Base-by-base conservation (phyloP, 306 rosid genomes). In the Cicer arietinum region DNA sequence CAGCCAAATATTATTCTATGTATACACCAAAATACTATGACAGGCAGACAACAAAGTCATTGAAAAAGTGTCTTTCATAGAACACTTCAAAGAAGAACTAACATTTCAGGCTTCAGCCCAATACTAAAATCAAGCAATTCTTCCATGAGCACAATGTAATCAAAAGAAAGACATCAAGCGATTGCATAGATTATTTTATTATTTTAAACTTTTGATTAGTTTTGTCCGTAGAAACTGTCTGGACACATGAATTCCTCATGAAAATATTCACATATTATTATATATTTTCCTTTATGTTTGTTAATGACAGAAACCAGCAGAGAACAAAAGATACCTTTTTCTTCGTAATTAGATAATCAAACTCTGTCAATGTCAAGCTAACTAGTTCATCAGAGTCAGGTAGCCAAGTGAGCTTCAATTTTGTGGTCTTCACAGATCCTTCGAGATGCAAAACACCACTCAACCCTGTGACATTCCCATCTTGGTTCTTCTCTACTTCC, bases 321-420 rank as follows among this genome's bases (percentile, higher is more conserved):
- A 30, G 40, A 45, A 74, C 44, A 11, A 50, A 25, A 45, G 89
- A 8, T 88, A 94, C 99, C 97, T 94, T 94, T 80, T 94, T 94
- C 86, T 91, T 92, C 13, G 99, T 89, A 72, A 94, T 94, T 65
- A 91, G 82, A 82, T 90, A 86, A 81, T 90, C 97, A 58, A 90
- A 94, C 83, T 91, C 96, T 88, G 89, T 76, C 80, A 94, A 73
- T 17, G 91, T 81, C 74, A 94, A 88, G 75, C 75, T 82, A 81
- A 90, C 90, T 25, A 90, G 90, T 82, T 94, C 97, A 52, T 84
- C 85, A 22, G 83, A 84, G 69, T 91, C 85, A 25, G 96, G 96
- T 52, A 94, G 87, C 97, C 99, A 94, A 45, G 99, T 94, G 69
- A 90, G 92, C 88, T 94, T 94, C 90, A 86, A 73, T 77, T 89